Base-by-base conservation (phyloP, 2,329 filamentous ascomycete genomes). In the Aspergillus aculeatinus region DNA sequence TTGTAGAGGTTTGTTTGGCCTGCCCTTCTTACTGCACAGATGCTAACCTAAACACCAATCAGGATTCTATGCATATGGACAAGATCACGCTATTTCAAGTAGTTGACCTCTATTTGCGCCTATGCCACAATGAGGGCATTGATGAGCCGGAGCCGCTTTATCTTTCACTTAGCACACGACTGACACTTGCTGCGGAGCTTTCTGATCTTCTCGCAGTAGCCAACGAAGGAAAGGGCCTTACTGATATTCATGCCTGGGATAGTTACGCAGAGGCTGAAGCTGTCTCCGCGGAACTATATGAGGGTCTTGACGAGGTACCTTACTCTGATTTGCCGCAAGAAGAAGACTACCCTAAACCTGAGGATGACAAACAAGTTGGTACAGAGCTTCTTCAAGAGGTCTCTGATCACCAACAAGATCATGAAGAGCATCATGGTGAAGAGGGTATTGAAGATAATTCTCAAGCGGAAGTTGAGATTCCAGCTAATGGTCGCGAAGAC, bases 71-170 rank as follows among this genome's bases (percentile, higher is more conserved):
- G 44, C 74, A 81, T 68, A 72, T 80, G 51, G 75, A 78, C 65
- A 75, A 80, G 66, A 74, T 83, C 62, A 82, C 82, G 51, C 76
- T 89, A 55, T 76, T 81, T 50, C 80, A 87, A 59, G 77, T 90
- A 49, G 73, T 89, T 60, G 80, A 85, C 55, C 71, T 88, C 50
- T 88, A 87, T 67, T 73, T 87, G 60, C 77, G 80, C 16, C 75
- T 90, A 50, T 81, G 83, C 64, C 79, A 79, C 33, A 87, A 89
- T 67, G 87, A 89, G 69, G 84, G 81, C 25, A 72, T 79, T 47
- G 75, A 80, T 55, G 72, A 79, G 23, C 80, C 82, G 2, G 80
- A 83, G 33, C 82, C 85, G 16, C 77, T 89, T n/a, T 85, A 86
- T 65, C 76, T 89, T 58, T 79, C 79, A 10, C 76, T 90, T 54